These are phyloP conservation scores for Ilex asprella DNA, from an alignment of 257 asterid species.

Conservation along the genomic window DNA sequence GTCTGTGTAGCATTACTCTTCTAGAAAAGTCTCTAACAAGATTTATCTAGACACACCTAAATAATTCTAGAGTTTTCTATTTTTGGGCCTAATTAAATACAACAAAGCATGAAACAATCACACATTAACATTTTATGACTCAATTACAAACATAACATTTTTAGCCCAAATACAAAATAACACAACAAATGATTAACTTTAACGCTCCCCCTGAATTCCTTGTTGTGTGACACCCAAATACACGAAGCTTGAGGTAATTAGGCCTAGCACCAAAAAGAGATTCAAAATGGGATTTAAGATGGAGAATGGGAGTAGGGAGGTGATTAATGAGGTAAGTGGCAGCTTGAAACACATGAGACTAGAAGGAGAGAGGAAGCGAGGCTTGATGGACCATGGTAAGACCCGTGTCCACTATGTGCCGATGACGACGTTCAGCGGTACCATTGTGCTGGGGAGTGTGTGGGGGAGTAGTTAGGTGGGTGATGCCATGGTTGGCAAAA, in stretches of 20 bases:
- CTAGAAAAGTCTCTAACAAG: too few relatives aligned
- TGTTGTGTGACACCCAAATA: not conserved
- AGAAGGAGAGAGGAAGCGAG: not conserved
- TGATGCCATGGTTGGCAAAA: not conserved
- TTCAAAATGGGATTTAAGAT: not conserved
- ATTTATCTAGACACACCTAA: too few relatives aligned
- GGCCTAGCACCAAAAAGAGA: not conserved
- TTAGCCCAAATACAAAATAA: too few relatives aligned
- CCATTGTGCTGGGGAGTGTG: not conserved
- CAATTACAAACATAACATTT: too few relatives aligned
- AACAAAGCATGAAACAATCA: too few relatives aligned
- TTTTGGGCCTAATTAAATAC: too few relatives aligned
- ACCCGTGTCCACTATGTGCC: not conserved
- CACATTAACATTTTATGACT: too few relatives aligned
- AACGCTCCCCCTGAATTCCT: too few relatives aligned
- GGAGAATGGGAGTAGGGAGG: not conserved
- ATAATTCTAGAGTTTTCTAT: too few relatives aligned
- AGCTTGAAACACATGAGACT: not conserved
- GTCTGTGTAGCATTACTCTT: too few relatives aligned
- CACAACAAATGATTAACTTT: too few relatives aligned
- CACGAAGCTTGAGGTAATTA: not conserved
- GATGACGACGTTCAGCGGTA: not conserved
- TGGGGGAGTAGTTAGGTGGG: not conserved
- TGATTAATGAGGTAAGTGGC: not conserved
- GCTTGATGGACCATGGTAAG: not conserved